Percentiles rank a stretch among this genome's conserved stretches.
These are phyloP conservation scores for Lolium rigidum DNA, from an alignment of 176 grass and related monocot genomes.

Conservation along the genomic window DNA sequence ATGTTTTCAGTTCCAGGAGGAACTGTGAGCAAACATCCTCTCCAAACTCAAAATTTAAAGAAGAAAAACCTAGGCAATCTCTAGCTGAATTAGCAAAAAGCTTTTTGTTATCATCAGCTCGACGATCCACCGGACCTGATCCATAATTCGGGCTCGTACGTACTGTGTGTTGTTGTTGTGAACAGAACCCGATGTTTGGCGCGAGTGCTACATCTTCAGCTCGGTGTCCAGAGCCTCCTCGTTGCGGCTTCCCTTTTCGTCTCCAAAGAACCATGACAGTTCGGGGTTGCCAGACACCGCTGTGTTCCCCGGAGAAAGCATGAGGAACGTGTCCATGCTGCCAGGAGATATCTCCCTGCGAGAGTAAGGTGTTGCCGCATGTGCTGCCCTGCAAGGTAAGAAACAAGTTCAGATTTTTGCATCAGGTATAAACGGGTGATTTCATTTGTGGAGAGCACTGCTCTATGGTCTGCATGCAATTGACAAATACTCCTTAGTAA, in stretches of 20 bases:
- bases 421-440: background rate
- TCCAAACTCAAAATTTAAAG: conserved; percentile 3
- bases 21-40: conserved; percentile 32
- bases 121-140: conserved; percentile 21
- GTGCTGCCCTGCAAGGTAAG: conserved; percentile 49
- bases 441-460: background rate
- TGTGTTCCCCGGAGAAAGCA: conserved; percentile 34
- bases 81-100: conserved; percentile 24
- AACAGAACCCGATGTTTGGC: background rate
- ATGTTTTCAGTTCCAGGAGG: background rate
- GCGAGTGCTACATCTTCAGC: conserved; percentile 51
- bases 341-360: conserved; percentile 38
- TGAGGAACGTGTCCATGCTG: conserved; percentile 28
- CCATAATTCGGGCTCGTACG: background rate
- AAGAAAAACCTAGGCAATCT: conserved; percentile 14
- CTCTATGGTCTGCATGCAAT: too few relatives aligned
- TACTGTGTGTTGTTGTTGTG: background rate
- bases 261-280: conserved; percentile 22
- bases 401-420: conserved; percentile 26
- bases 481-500: too few relatives aligned
- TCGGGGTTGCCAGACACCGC: conserved; percentile 42
- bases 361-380: conserved; percentile 41
- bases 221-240: conserved; percentile 45
- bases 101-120: conserved; percentile 27
- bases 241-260: conserved; percentile 4